phyloP scores from a whole-genome alignment of 1,139 yeast genomes.

The Scheffersomyces illinoinensis region DNA sequence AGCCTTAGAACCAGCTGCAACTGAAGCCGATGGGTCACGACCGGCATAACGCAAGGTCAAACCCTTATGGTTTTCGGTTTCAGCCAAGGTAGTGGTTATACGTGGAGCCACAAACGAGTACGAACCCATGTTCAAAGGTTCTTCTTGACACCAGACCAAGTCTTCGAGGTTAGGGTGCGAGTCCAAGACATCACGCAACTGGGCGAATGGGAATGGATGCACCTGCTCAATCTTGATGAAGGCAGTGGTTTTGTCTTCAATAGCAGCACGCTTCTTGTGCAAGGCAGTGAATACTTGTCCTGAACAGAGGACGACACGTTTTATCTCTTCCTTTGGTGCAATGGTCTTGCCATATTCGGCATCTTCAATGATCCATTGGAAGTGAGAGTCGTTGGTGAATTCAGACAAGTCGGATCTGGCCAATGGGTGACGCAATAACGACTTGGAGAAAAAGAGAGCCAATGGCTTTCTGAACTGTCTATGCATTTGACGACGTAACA shows the following conservation, averaged over 20 bases:
- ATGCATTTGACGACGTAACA: constrained; percentile 98
- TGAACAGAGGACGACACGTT: constrained; percentile 78
- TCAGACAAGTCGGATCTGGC: constrained; percentile 85
- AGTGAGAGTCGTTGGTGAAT: constrained; percentile 88
- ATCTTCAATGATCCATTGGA: constrained; percentile 96
- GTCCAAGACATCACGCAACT: constrained; percentile 80
- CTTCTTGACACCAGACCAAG: constrained; percentile 97
- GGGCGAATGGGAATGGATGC: constrained; percentile 99
- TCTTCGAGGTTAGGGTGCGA: constrained; percentile 83
- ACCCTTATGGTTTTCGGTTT: constrained; percentile 68
- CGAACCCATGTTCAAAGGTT: constrained; percentile 96
- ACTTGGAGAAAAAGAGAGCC: constrained; percentile 85
- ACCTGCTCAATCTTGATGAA: constrained; percentile 88
- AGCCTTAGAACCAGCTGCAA: constrained; percentile 95
- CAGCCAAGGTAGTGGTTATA: constrained; percentile 68
- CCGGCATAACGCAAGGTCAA: constrained; percentile 81
- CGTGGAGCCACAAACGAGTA: constrained; percentile 84
- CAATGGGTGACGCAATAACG: constrained; percentile 94
- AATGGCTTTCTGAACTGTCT: constrained; percentile 99
- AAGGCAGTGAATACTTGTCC: constrained; percentile 97
- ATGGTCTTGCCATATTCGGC: constrained; percentile 76
- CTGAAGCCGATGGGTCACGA: constrained; percentile 96
- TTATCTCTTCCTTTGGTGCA: constrained; percentile 78
- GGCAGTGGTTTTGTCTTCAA: constrained; percentile 82
- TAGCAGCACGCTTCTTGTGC: constrained; percentile 79